Percentiles rank a stretch among this genome's conserved stretches.
phyloP scores from a whole-genome alignment of 2,329 filamentous ascomycete genomes.

The Aspergillus sp. region DNA sequence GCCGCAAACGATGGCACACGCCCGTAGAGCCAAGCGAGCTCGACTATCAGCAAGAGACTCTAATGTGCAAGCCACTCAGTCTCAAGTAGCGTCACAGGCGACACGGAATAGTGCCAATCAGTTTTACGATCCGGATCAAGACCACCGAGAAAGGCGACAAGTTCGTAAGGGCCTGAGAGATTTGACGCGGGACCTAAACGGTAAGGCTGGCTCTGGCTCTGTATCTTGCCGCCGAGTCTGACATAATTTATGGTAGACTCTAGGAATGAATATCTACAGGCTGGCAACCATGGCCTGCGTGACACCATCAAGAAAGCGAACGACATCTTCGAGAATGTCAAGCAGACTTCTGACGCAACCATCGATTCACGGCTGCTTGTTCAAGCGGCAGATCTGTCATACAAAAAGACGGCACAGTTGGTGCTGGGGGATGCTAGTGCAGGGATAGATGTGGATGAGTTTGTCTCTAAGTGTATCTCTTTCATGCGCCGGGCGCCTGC shows the following conservation, averaged over 20 bases:
- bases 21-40: constrained; percentile 41
- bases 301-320: constrained; percentile 69
- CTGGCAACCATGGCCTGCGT: constrained; percentile 64
- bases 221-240: not conserved
- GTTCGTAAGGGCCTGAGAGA: constrained; percentile 71
- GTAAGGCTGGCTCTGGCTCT: constrained; percentile 38
- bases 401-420: constrained; percentile 74
- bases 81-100: constrained; percentile 27
- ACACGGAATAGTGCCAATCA: constrained; percentile 44
- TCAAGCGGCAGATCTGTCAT: constrained; percentile 74
- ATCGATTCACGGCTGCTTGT: constrained; percentile 88
- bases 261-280: constrained; percentile 68
- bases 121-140: constrained; percentile 80
- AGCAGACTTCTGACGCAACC: constrained; percentile 86
- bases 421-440: constrained; percentile 71
- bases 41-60: constrained; percentile 42
- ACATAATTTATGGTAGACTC: constrained; percentile 55
- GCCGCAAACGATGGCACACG: constrained; percentile 36
- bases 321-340: constrained; percentile 65
- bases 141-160: constrained; percentile 69
- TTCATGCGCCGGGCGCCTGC: constrained; percentile 75
- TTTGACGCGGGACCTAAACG: constrained; percentile 62
- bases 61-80: constrained; percentile 29
- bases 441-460: constrained; percentile 86
- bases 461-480: constrained; percentile 83